phyloP scores from a whole-genome alignment of 495 filamentous ascomycete species.

The Neohortaea acidophila region DNA sequence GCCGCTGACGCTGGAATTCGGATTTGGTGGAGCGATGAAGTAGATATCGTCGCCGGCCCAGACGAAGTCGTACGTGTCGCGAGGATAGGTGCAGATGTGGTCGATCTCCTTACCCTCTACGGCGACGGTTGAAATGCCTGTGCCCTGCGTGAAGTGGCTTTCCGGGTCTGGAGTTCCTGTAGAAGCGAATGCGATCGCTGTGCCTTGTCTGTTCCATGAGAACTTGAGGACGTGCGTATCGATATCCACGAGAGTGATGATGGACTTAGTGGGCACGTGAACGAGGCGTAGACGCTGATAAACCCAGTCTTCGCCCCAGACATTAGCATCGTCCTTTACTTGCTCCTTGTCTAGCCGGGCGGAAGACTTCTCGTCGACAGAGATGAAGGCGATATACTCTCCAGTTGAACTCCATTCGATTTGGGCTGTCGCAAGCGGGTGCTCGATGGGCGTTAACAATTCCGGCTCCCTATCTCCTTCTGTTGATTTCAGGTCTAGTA shows the following conservation, averaged over 20 bases:
- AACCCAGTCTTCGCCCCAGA: constrained; percentile 31
- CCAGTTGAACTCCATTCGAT: constrained; percentile 19
- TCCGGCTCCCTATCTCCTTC: constrained; percentile 6
- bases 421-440: constrained; percentile 11
- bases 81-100: neutral
- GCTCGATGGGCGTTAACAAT: constrained; percentile 8
- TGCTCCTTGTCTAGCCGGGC: constrained; percentile 11
- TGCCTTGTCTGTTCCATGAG: constrained; percentile 8
- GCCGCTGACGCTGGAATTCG: neutral
- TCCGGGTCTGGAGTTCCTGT: too few species aligned
- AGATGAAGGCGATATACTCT: constrained; percentile 18
- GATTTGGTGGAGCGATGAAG: constrained; percentile 3
- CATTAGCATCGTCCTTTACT: constrained; percentile 38
- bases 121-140: constrained; percentile 2
- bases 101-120: neutral
- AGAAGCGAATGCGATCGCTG: constrained; percentile 6
- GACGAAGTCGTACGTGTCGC: neutral
- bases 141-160: neutral
- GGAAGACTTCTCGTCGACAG: constrained; percentile 19
- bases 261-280: constrained; percentile 5
- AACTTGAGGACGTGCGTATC: constrained; percentile 8
- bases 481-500: too few species aligned
- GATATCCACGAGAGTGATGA: constrained; percentile 3
- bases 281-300: constrained; percentile 12
- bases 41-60: constrained; percentile 6